These are phyloP conservation scores for Talaromyces amestolkiae DNA, from an alignment of 2,329 filamentous ascomycete species.

Conservation along the genomic window DNA sequence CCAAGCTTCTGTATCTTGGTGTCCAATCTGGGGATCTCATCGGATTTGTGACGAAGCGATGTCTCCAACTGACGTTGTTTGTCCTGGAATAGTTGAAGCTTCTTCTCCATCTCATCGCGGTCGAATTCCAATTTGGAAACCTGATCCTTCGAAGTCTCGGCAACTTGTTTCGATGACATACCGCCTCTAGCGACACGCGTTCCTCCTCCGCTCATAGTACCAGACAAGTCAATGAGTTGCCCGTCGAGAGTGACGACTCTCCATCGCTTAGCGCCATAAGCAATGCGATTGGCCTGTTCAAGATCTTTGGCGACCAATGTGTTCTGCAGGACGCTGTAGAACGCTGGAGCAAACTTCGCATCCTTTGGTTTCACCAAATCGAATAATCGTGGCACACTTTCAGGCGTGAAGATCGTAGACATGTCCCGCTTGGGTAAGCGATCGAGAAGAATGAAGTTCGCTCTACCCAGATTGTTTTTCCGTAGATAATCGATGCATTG, in stretches of 20 bases:
- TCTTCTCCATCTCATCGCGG: constrained; percentile 77
- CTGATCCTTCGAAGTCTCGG: constrained; percentile 82
- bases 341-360: constrained; percentile 80
- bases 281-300: constrained; percentile 94
- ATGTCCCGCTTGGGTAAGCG: constrained; percentile 77
- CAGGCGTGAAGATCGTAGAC: constrained; percentile 78
- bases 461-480: constrained; percentile 94
- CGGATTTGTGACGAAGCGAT: constrained; percentile 67
- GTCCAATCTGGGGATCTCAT: constrained; percentile 78
- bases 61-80: constrained; percentile 77
- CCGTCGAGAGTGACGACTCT: constrained; percentile 93
- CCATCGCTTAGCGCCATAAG: constrained; percentile 91
- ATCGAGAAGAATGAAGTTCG: constrained; percentile 95
- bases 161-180: constrained; percentile 95
- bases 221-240: constrained; percentile 94
- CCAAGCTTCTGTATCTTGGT: constrained; percentile 88
- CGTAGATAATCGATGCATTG: constrained; percentile 97
- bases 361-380: constrained; percentile 89
- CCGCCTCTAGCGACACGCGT: constrained; percentile 84
- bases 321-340: constrained; percentile 93
- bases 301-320: constrained; percentile 90
- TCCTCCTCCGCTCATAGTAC: constrained; percentile 97
- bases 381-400: constrained; percentile 87
- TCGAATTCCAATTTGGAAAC: constrained; percentile 83
- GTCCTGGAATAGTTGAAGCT: constrained; percentile 80